phyloP scores from a whole-genome alignment of 176 grass and related monocot genomes.

The Neostapfia colusana region DNA sequence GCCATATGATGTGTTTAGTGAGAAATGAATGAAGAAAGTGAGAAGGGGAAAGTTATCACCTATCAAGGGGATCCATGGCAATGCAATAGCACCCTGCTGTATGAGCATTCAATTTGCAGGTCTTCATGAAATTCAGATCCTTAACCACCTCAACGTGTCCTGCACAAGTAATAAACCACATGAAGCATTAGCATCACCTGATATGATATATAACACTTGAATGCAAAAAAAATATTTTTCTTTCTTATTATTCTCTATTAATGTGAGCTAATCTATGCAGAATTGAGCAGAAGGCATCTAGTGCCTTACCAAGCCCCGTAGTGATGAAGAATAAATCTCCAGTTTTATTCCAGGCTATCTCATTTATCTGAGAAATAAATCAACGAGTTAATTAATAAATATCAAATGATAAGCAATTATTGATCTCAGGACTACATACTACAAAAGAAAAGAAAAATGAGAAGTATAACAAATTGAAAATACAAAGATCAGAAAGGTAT shows the following conservation, averaged over 20 bases:
- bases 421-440: not conserved
- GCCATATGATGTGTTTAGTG: not conserved
- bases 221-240: too few relatives aligned
- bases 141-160: conserved; percentile 83
- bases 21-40: conserved; percentile 17
- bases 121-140: conserved; percentile 69
- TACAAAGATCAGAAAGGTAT: conserved; percentile 21
- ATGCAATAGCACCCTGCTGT: conserved; percentile 99
- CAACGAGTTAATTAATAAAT: conserved; percentile 38
- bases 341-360: conserved; percentile 99
- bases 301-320: conserved; percentile 79
- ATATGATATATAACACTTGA: conserved; percentile 7
- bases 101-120: conserved; percentile 86
- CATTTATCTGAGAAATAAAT: conserved; percentile 80
- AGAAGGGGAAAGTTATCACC: conserved; percentile 49
- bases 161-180: conserved; percentile 43
- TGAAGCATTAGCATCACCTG: conserved; percentile 14
- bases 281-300: conserved; percentile 12
- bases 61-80: conserved; percentile 89
- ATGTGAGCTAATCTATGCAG: not conserved
- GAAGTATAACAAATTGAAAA: conserved; percentile 17
- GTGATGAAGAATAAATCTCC: conserved; percentile 99
- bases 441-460: not conserved
- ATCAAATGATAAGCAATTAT: conserved; percentile 5
- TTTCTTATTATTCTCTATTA: too few relatives aligned